phyloP scores from a whole-genome alignment of 1,139 yeast species.

The Diutina ranongensis region DNA sequence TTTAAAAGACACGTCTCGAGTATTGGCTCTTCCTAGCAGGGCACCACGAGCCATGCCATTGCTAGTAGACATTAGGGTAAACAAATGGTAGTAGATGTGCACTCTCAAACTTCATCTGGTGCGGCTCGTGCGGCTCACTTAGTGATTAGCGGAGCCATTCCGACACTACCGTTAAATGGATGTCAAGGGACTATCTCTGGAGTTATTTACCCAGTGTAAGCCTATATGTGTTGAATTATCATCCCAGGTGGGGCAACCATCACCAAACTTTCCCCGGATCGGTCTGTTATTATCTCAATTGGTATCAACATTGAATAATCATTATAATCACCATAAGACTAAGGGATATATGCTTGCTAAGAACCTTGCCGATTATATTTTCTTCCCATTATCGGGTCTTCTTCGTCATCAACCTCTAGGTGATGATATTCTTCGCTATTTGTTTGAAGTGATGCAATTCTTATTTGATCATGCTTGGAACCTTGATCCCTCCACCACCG shows the following conservation, averaged over 20 bases:
- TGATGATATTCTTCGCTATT: neutral
- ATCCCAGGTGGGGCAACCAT: neutral
- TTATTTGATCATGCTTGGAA: neutral
- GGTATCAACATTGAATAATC: neutral
- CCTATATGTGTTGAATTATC: neutral
- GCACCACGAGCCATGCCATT: neutral
- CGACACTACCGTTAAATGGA: neutral
- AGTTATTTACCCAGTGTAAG: neutral
- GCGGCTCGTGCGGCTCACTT: neutral
- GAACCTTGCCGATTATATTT: constrained; percentile 1
- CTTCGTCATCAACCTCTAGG: neutral
- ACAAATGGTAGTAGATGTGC: neutral
- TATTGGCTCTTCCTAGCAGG: neutral
- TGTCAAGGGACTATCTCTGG: constrained; percentile 1
- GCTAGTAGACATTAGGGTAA: too few relatives aligned
- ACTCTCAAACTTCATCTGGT: neutral
- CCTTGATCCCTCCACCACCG: neutral
- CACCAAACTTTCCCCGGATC: neutral
- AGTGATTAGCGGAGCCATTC: neutral
- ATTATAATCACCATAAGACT: neutral
- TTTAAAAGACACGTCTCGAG: constrained; percentile 1
- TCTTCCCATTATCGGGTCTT: neutral
- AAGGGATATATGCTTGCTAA: neutral
- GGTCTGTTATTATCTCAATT: constrained; percentile 2
- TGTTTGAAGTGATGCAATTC: neutral